Evolutionary conservation across 2,329 filamentous ascomycete species (phyloP), one percentile per base, ranked within the genome.

Genomic region (Bisporella sp.): DNA sequence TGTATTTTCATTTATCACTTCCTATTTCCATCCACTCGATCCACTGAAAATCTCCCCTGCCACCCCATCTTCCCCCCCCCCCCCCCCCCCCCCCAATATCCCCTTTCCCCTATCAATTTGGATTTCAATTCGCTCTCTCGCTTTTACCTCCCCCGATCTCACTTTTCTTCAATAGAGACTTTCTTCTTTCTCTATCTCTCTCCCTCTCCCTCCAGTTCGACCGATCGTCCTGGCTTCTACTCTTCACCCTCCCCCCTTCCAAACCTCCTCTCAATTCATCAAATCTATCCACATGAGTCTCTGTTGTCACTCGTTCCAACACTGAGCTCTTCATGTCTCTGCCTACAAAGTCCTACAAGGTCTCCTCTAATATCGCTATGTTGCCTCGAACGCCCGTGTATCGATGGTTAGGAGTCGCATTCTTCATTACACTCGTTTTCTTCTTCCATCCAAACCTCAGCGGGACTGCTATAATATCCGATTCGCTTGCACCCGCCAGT

Each of bases 301-400:
- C 35, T 13, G 9, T 39, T 39, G 9, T 39, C 35, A 9, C 35
- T 39, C 29, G 21, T 21, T 21, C 21, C 21, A 21, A 12, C 40
- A 42, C 13, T 42, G 40, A 12, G n/a, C n/a, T 28, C n/a, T 60
- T 49, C n/a, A 51, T 46, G 47, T 48, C 50, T 50, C 35, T 41
- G 39, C 29, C 46, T 21, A 21, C 21, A 21, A 21, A 21, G 21
- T 21, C 21, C 21, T 21, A 21, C 6, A 53, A 40, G 35, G 42
- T 32, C n/a, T 2, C 12, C 33, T 29, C 41, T 29, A 39, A 40
- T 29, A 30, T 32, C 30, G 54, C 21, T 29, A 59, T 58, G 56
- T 46, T 58, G 28, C 57, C 56, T 12, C 49, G 57, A 45, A 58
- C 57, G 4, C 53, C 58, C 28, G 37, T 59, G 9, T 35, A 54